Percentiles rank a stretch among this genome's conserved stretches.
These are phyloP conservation scores for Cytospora mali DNA, from an alignment of 2,329 filamentous ascomycete species.

Conservation along the genomic window DNA sequence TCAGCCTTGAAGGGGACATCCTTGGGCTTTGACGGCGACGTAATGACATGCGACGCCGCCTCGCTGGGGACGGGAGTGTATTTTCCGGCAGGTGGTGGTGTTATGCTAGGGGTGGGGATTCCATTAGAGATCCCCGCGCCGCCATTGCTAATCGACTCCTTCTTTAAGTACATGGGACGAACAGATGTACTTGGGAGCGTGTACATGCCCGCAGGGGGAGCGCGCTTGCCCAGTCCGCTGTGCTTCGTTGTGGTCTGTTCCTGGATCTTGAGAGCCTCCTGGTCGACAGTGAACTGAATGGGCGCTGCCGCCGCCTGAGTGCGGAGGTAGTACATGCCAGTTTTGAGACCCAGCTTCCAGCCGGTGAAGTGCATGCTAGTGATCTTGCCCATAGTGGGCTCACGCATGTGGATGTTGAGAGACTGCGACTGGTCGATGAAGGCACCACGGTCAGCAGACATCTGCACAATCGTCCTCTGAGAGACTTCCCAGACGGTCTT, in stretches of 20 bases:
- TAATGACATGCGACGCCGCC: slow-evolving; percentile 46
- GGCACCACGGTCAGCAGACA: slow-evolving; percentile 96
- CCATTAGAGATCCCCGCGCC: slow-evolving; percentile 55
- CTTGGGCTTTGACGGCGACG: slow-evolving; percentile 59
- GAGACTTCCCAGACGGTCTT: slow-evolving; percentile 99
- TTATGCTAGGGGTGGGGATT: slow-evolving; percentile 69
- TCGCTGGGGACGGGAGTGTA: slow-evolving; percentile 46
- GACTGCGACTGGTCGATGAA: slow-evolving; percentile 99
- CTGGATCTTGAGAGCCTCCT: slow-evolving; percentile 85
- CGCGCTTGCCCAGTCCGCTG: slow-evolving; percentile 69
- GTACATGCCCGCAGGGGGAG: slow-evolving; percentile 58
- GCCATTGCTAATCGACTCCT: slow-evolving; percentile 43
- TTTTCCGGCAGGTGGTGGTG: slow-evolving; percentile 56
- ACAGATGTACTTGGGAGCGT: slow-evolving; percentile 64
- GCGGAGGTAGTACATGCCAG: slow-evolving; percentile 99
- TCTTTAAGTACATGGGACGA: slow-evolving; percentile 66
- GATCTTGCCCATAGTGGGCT: slow-evolving; percentile 99
- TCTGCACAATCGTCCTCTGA: slow-evolving; percentile 92
- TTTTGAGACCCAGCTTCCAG: slow-evolving; percentile 99
- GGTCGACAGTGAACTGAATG: slow-evolving; percentile 98
- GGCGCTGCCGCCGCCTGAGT: slow-evolving; percentile 96
- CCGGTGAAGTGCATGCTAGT: slow-evolving; percentile 99
- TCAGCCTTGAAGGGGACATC: slow-evolving; percentile 74
- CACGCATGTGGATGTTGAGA: slow-evolving; percentile 99
- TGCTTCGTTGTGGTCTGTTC: slow-evolving; percentile 76